These are phyloP conservation scores for Leccinum pallidistipes DNA, from an alignment of 1,284 basidiomycete species.

Conservation along the genomic window DNA sequence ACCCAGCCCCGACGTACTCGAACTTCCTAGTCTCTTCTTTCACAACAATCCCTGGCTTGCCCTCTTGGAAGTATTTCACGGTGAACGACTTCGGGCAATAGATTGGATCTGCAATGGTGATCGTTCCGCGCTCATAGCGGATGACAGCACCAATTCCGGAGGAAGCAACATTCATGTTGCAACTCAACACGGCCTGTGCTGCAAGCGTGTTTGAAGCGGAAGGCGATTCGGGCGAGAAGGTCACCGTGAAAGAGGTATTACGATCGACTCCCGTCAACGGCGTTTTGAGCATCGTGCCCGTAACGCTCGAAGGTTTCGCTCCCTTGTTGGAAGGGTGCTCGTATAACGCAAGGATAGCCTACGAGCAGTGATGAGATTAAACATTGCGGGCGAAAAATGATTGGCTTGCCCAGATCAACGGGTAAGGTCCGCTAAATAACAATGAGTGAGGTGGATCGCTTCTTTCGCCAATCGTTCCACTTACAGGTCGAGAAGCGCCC, in stretches of 20 bases:
- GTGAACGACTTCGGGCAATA: conserved; percentile 64
- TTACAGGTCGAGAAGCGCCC: conserved; percentile 82
- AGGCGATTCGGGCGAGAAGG: conserved; percentile 50
- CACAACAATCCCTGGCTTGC: conserved; percentile 45
- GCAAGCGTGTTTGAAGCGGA: conserved; percentile 41
- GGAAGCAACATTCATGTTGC: conserved; percentile 54
- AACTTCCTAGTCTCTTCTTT: conserved; percentile 56
- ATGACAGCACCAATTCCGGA: conserved; percentile 54
- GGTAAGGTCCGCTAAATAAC: conserved; percentile 70
- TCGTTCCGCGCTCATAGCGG: conserved; percentile 67
- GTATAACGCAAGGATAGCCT: conserved; percentile 78
- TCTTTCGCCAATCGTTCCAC: conserved; percentile 22
- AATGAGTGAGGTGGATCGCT: conserved; percentile 3
- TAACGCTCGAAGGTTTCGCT: conserved; percentile 55
- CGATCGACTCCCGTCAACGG: conserved; percentile 79
- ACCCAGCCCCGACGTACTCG: conserved; percentile 61
- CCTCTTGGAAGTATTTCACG: conserved; percentile 59
- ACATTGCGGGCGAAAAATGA: background rate
- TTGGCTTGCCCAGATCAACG: conserved; percentile 67
- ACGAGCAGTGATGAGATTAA: conserved; percentile 11
- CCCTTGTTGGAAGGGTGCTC: conserved; percentile 72
- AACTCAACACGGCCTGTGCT: conserved; percentile 68
- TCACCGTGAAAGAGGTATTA: conserved; percentile 74
- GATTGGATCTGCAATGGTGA: conserved; percentile 61
- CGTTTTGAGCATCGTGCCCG: conserved; percentile 69